Percentiles rank a stretch among this genome's conserved stretches.
Evolutionary conservation across 495 filamentous ascomycete genomes (phyloP).

Genomic region (Bombardia bombarda): DNA sequence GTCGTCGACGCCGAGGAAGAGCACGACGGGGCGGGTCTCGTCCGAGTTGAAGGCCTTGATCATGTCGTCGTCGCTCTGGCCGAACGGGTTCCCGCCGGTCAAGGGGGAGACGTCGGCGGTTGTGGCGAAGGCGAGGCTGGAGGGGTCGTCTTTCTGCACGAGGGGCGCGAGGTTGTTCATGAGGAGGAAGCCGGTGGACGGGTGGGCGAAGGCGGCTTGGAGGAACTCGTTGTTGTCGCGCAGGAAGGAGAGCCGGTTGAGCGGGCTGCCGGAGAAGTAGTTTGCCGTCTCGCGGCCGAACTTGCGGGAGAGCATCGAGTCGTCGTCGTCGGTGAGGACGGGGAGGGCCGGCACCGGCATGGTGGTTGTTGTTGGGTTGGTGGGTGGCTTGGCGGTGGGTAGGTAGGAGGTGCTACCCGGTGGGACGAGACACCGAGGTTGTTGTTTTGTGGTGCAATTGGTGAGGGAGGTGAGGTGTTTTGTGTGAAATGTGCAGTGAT

Average conservation of each 20-base stretch:
- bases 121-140: conserved; percentile 52
- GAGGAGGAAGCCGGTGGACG: conserved; percentile 62
- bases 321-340: conserved; percentile 49
- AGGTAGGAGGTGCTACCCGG: too few relatives aligned
- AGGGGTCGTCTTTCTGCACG: conserved; percentile 41
- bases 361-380: neutral
- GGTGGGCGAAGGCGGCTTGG: conserved; percentile 63
- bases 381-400: neutral
- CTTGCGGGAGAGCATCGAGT: conserved; percentile 77
- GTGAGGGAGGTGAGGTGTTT: too few relatives aligned
- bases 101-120: conserved; percentile 58
- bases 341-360: conserved; percentile 37
- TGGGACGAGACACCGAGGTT: too few relatives aligned
- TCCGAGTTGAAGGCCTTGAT: conserved; percentile 67
- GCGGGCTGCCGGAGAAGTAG: conserved; percentile 76
- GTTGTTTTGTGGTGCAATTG: too few relatives aligned
- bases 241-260: conserved; percentile 72
- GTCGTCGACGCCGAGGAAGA: conserved; percentile 88
- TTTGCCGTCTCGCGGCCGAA: conserved; percentile 90
- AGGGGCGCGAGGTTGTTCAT: conserved; percentile 75
- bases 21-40: conserved; percentile 52
- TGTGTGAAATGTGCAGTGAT: too few relatives aligned
- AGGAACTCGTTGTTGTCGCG: conserved; percentile 75
- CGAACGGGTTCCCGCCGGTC: conserved; percentile 65
- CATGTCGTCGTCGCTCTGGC: conserved; percentile 61